These are phyloP conservation scores for Hymenoscyphus linearis DNA, from an alignment of 2,329 filamentous ascomycete genomes.

Conservation along the genomic window DNA sequence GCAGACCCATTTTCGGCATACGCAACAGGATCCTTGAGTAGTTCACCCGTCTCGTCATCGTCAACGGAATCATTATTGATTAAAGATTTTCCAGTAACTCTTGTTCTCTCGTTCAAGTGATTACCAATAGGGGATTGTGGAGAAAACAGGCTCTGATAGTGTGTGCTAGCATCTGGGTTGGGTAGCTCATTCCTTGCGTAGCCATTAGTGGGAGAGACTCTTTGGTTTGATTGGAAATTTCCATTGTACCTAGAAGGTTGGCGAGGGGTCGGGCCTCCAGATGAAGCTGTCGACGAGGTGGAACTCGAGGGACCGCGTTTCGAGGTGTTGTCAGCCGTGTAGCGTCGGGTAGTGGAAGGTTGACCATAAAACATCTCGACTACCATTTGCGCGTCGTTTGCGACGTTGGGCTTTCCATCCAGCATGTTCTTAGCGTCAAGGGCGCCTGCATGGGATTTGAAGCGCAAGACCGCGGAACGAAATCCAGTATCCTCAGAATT, in stretches of 20 bases:
- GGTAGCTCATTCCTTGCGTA: slow-evolving; percentile 54
- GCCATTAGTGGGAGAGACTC: slow-evolving; percentile 48
- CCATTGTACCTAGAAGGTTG: slow-evolving; percentile 49
- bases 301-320: slow-evolving; percentile 37
- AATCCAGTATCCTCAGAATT: slow-evolving; percentile 46
- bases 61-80: slow-evolving; percentile 65
- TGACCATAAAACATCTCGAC: slow-evolving; percentile 50
- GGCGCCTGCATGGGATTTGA: slow-evolving; percentile 48
- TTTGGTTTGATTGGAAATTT: slow-evolving; percentile 45
- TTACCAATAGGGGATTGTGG: slow-evolving; percentile 69
- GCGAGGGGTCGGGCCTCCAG: slow-evolving; percentile 29
- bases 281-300: slow-evolving; percentile 38
- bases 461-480: slow-evolving; percentile 48
- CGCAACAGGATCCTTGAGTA: slow-evolving; percentile 67
- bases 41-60: slow-evolving; percentile 65
- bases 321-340: slow-evolving; percentile 46
- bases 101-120: slow-evolving; percentile 55
- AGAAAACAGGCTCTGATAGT: slow-evolving; percentile 62
- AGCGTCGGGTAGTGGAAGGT: slow-evolving; percentile 39
- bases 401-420: slow-evolving; percentile 48
- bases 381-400: slow-evolving; percentile 46
- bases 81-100: slow-evolving; percentile 62
- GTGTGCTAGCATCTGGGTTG: slow-evolving; percentile 47
- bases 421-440: slow-evolving; percentile 52
- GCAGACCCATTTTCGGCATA: slow-evolving; percentile 66